These are phyloP conservation scores for Boletus rubropictus DNA, from an alignment of 768 basidiomycete species.

Conservation along the genomic window DNA sequence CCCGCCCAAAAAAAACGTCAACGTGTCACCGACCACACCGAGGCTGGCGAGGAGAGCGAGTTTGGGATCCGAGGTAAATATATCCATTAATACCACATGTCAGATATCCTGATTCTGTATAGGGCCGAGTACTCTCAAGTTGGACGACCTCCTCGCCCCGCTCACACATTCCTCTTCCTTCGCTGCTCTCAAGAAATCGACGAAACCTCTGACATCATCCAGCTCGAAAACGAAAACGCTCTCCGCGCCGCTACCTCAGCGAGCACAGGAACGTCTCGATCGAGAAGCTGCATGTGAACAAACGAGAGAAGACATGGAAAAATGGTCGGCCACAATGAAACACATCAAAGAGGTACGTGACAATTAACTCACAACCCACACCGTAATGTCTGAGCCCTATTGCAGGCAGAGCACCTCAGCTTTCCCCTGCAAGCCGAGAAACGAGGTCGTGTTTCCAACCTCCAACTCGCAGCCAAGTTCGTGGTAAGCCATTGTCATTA, in stretches of 20 bases:
- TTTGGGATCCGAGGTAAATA: conserved; percentile 56
- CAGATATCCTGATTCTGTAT: conserved; percentile 3
- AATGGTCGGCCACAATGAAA: conserved; percentile 92
- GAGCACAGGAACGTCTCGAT: conserved; percentile 84
- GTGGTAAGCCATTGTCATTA: conserved; percentile 43
- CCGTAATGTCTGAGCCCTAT: neutral
- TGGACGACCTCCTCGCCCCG: conserved; percentile 74
- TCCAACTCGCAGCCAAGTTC: conserved; percentile 79
- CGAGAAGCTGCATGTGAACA: conserved; percentile 92
- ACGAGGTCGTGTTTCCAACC: conserved; percentile 54
- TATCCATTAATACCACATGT: neutral
- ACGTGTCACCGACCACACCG: conserved; percentile 63
- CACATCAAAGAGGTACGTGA: conserved; percentile 72
- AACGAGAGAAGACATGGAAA: conserved; percentile 87
- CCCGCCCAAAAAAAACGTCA: conserved; percentile 46
- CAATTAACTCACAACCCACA: neutral
- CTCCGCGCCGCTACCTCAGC: conserved; percentile 78
- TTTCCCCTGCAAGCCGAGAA: conserved; percentile 74
- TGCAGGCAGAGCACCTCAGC: conserved; percentile 77
- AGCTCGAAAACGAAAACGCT: conserved; percentile 56
- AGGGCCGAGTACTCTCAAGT: conserved; percentile 45
- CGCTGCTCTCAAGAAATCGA: conserved; percentile 61
- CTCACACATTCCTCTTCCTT: conserved; percentile 58
- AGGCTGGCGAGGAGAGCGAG: conserved; percentile 76
- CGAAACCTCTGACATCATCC: conserved; percentile 54